Conservation (phyloP, 352 stramenopile species). For the Phytophthora sp. region DNA sequence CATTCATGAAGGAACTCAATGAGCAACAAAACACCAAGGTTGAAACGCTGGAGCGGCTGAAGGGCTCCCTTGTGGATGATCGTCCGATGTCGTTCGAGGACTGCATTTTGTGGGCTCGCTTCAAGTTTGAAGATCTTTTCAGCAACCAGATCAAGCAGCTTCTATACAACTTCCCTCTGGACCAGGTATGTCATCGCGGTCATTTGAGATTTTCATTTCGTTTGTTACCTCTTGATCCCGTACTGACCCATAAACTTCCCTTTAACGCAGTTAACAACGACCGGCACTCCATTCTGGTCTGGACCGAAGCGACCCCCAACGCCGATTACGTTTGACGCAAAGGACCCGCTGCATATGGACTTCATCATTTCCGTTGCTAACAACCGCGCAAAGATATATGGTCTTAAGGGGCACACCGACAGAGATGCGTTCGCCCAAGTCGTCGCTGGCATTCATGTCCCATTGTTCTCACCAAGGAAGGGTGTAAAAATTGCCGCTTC, state of each 20-base stretch:
- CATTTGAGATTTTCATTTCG: background rate
- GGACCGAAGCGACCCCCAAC: conserved; percentile 97
- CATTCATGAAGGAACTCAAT: conserved; percentile 94
- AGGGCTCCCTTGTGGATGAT: conserved; percentile 93
- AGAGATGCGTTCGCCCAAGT: conserved; percentile 70
- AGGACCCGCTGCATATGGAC: conserved; percentile 93
- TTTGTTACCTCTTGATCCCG: background rate
- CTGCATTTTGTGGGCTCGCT: conserved; percentile 97
- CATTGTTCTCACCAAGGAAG: conserved; percentile 93
- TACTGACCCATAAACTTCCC: background rate
- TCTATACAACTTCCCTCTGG: conserved; percentile 98
- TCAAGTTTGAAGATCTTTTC: conserved; percentile 99
- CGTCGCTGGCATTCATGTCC: conserved; percentile 91
- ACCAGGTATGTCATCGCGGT: conserved; percentile 70
- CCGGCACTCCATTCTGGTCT: conserved; percentile 98
- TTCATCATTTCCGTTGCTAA: conserved; percentile 97
- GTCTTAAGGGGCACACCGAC: conserved; percentile 79
- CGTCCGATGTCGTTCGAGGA: conserved; percentile 95
- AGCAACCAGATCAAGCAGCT: conserved; percentile 98
- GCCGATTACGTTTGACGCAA: conserved; percentile 92
- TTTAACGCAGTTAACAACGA: conserved; percentile 86
- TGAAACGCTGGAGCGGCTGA: conserved; percentile 95
- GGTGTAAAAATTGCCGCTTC: conserved; percentile 98
- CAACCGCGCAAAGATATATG: conserved; percentile 95
- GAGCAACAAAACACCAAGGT: conserved; percentile 98